Evolutionary conservation across 2,329 filamentous ascomycete genomes (phyloP), one percentile per base, ranked within the genome.

Genomic region (Dothistroma pini): DNA sequence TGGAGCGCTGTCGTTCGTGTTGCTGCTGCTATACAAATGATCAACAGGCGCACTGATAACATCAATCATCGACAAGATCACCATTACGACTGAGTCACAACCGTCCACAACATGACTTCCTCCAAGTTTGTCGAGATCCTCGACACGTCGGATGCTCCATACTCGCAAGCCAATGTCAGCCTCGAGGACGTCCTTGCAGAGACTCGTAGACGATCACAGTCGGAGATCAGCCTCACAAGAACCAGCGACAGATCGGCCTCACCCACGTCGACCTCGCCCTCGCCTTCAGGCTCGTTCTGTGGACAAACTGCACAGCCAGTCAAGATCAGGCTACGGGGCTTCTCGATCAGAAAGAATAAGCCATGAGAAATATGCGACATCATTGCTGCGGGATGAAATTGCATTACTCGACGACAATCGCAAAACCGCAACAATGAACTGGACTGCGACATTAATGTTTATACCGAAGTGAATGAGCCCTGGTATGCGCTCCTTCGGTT

Each of bases 91-190:
- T 32, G 3, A 41, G 19, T 41, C 8, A 47, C 32, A 44, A 35
- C 32, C 50, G 19, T 14, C 47, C 10, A 21, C 21, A 50, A 53
- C 44, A 74, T 74, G 72, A 60, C 72, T 12, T 62, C 63, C 54
- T 74, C 72, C 22, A 76, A 75, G 59, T 76, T 76, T 56, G 69
- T 72, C 56, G 74, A 76, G 58, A 69, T 73, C 32, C 66, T 76
- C 58, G 74, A 76, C 66, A 67, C 61, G 35, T 61, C 61, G 29
- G 53, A 66, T 32, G 60, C 67, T 4, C 71, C 70, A 31, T 71
- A 68, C 62, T 72, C 70, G 14, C 69, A 70, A n/a, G 66, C 66
- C 59, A 74, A 73, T 62, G 72, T 75, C 60, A 73, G 66, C 58
- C 66, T 76, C 9, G 72, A 74, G 57, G 72, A 74, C 53, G 69